A percentile compares a stretch with the other conserved stretches of the same genome.
Conservation (phyloP, 1,284 basidiomycete species). For the Microbotryum silenes-acaulis region DNA sequence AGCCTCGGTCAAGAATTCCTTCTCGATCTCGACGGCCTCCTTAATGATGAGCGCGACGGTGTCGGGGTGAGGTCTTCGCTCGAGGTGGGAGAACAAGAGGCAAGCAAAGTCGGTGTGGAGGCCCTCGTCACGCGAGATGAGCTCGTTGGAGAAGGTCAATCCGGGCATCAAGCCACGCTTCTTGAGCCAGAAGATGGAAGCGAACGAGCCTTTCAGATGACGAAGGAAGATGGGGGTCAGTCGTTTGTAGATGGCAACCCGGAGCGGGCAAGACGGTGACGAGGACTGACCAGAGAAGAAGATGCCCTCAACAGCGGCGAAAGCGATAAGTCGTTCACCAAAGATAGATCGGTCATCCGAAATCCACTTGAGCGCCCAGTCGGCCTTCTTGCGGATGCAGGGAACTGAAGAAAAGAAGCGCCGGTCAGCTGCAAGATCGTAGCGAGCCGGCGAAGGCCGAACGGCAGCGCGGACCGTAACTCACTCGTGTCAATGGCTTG, state of each 20-base stretch:
- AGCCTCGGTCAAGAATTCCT: conserved; percentile 43
- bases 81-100: conserved; percentile 45
- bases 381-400: conserved; percentile 37
- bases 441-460: neutral
- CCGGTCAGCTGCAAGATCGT: neutral
- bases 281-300: conserved; percentile 42
- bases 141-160: conserved; percentile 44
- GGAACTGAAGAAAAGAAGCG: conserved; percentile 23
- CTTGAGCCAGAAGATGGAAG: conserved; percentile 47
- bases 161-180: conserved; percentile 48
- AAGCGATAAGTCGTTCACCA: conserved; percentile 45
- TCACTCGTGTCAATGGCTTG: conserved; percentile 49
- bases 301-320: conserved; percentile 47
- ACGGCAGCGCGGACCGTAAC: conserved; percentile 10
- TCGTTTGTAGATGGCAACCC: neutral
- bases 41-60: conserved; percentile 42
- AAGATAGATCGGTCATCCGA: conserved; percentile 43
- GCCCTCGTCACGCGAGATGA: conserved; percentile 46
- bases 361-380: conserved; percentile 46
- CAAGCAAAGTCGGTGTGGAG: conserved; percentile 48
- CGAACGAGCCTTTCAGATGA: conserved; percentile 40
- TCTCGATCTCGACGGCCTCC: conserved; percentile 45
- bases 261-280: neutral
- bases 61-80: conserved; percentile 43
- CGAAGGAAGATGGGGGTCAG: neutral